Conservation (phyloP, 352 stramenopile species). For the Phytophthora meadii region DNA sequence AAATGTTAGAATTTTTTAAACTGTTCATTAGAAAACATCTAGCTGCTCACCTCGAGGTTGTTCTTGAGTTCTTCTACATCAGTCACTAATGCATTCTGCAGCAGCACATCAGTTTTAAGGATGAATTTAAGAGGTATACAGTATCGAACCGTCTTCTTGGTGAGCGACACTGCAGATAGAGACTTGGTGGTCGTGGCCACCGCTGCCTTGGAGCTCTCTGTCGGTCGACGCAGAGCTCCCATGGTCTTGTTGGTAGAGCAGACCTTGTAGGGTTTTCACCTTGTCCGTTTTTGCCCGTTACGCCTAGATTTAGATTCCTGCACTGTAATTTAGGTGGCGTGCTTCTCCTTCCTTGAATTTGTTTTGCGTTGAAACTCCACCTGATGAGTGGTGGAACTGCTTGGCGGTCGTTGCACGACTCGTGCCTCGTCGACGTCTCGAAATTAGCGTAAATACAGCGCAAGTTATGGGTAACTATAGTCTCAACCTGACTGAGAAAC, state of each 20-base stretch:
- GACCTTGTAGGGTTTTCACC: neutral
- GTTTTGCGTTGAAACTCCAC: no score
- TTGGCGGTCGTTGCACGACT: no score
- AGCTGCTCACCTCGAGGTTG: slow-evolving; percentile 49
- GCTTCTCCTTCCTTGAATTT: neutral
- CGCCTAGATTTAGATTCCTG: neutral
- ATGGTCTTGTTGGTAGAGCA: slow-evolving; percentile 10
- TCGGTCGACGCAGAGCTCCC: slow-evolving; percentile 41
- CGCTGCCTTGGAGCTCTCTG: slow-evolving; percentile 55
- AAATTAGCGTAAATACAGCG: no score
- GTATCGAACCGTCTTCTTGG: slow-evolving; percentile 58
- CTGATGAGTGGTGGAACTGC: no score
- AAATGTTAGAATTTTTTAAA: slow-evolving; percentile 6
- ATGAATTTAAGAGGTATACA: neutral
- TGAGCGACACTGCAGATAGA: slow-evolving; percentile 59
- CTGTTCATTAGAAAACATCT: no score
- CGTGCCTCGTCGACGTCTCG: no score
- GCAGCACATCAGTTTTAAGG: neutral
- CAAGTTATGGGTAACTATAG: no score
- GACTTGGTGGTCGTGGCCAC: slow-evolving; percentile 59
- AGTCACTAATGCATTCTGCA: slow-evolving; percentile 52
- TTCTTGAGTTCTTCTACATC: slow-evolving; percentile 68
- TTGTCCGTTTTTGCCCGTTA: slow-evolving; percentile 29
- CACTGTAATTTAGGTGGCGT: slow-evolving; percentile 2
- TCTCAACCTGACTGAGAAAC: no score